Conservation (phyloP, 1,284 basidiomycete species). For the Sparassis latifolia region DNA sequence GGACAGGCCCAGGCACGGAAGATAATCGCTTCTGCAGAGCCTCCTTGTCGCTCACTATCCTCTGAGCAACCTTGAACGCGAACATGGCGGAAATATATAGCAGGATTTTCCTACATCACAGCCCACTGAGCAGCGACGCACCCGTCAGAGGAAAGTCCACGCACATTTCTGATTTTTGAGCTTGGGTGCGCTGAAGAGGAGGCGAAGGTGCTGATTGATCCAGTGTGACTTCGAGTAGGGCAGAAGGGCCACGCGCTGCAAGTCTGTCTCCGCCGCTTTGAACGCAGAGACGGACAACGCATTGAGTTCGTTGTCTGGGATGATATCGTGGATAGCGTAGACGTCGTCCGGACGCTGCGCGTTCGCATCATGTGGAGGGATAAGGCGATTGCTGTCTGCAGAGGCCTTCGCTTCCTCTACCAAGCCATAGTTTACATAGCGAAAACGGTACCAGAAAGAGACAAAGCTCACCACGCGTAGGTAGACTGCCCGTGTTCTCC, state of each 20-base stretch:
- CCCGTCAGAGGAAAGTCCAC: constrained; percentile 15
- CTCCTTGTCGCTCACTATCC: constrained; percentile 41
- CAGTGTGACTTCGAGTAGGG: constrained; percentile 62
- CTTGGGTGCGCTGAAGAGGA: constrained; percentile 34
- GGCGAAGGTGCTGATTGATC: constrained; percentile 54
- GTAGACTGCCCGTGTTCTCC: constrained; percentile 58
- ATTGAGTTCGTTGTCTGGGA: constrained; percentile 74
- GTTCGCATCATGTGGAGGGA: constrained; percentile 64
- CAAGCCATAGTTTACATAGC: constrained; percentile 1
- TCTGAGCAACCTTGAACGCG: constrained; percentile 49
- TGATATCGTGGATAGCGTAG: constrained; percentile 71
- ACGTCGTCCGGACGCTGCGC: constrained; percentile 66
- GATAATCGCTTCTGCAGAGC: constrained; percentile 49
- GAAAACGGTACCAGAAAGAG: not conserved
- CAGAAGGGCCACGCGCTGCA: constrained; percentile 49
- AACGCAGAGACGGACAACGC: constrained; percentile 50
- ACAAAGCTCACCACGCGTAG: constrained; percentile 50
- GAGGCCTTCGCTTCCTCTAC: constrained; percentile 60
- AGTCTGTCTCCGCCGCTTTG: constrained; percentile 40
- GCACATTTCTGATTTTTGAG: constrained; percentile 56
- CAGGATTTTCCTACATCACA: constrained; percentile 55
- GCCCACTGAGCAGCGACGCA: not conserved
- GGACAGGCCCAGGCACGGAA: constrained; percentile 53
- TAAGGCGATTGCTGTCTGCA: constrained; percentile 59
- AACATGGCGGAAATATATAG: constrained; percentile 78